A percentile compares a stretch with the other conserved stretches of the same genome.
These are phyloP conservation scores for Dendrothele bispora DNA, from an alignment of 768 basidiomycete species.

Conservation along the genomic window DNA sequence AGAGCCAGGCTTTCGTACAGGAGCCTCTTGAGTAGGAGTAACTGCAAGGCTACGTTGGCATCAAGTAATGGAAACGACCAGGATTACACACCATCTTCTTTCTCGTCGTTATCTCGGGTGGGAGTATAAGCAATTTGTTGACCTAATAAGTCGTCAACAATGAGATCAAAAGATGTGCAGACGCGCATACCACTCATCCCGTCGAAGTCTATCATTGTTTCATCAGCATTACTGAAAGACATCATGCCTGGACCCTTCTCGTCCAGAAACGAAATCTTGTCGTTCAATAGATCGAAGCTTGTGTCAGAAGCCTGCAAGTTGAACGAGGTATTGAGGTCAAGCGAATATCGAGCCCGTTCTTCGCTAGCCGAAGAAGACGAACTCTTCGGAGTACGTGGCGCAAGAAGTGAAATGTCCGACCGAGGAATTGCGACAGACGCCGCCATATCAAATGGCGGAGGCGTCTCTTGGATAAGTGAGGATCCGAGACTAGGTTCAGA, in stretches of 20 bases:
- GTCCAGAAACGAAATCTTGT: constrained; percentile 48
- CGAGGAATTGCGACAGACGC: constrained; percentile 10
- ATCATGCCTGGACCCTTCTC: constrained; percentile 27
- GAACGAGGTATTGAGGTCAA: constrained; percentile 50
- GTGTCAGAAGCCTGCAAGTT: constrained; percentile 46
- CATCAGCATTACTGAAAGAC: constrained; percentile 33
- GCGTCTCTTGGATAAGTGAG: constrained; percentile 5
- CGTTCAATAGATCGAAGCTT: constrained; percentile 53
- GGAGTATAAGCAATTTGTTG: no score
- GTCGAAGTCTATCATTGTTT: constrained; percentile 43
- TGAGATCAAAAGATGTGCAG: no score
- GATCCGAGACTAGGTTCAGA: neutral
- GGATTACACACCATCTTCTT: no score
- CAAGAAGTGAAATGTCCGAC: constrained; percentile 15
- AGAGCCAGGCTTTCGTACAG: no score
- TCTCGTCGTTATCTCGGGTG: no score
- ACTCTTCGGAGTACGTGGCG: constrained; percentile 21
- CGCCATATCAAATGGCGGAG: constrained; percentile 11
- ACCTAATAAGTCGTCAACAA: no score
- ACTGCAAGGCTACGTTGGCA: no score
- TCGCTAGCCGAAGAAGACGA: constrained; percentile 11
- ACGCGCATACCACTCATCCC: no score
- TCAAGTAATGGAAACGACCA: no score
- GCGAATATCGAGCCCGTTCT: constrained; percentile 37
- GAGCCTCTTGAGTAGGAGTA: no score